A percentile compares a stretch with the other conserved stretches of the same genome.
Evolutionary conservation across 495 filamentous ascomycete species (phyloP).

Genomic region (Aspergillus incahuasiensis): DNA sequence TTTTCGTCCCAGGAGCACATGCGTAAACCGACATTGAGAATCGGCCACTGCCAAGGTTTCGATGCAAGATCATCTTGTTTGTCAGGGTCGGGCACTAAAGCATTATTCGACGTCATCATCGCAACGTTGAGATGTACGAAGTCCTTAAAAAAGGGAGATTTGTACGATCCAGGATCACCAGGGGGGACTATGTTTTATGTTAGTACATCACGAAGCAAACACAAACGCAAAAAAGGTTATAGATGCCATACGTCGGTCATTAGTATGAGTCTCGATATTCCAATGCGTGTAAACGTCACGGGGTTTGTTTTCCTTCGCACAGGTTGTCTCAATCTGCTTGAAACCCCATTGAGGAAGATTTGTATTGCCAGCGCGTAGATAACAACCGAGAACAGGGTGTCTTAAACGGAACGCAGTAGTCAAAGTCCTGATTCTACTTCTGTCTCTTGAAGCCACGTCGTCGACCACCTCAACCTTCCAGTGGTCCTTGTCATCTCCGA

Average conservation of each 20-base stretch:
- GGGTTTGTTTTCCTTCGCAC: conserved; percentile 88
- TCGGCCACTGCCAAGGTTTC: conserved; percentile 97
- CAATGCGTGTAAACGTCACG: conserved; percentile 94
- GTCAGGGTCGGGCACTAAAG: conserved; percentile 93
- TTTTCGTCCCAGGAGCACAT: conserved; percentile 99
- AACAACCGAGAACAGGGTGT: conserved; percentile 81
- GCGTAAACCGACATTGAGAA: conserved; percentile 87
- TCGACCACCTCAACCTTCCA: conserved; percentile 90
- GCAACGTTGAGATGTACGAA: conserved; percentile 98
- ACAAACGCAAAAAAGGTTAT: background rate
- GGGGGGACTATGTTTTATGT: conserved; percentile 62
- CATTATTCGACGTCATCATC: conserved; percentile 99
- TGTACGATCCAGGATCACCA: conserved; percentile 87
- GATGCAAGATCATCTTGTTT: conserved; percentile 98
- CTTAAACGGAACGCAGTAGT: conserved; percentile 90
- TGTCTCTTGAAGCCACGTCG: conserved; percentile 81
- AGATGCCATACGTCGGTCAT: conserved; percentile 80
- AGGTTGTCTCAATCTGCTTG: conserved; percentile 98
- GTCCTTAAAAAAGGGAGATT: conserved; percentile 92
- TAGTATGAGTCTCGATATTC: conserved; percentile 95
- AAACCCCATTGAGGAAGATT: conserved; percentile 99
- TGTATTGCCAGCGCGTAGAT: conserved; percentile 90
- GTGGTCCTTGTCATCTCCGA: conserved; percentile 97
- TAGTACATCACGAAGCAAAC: background rate
- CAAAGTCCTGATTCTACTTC: conserved; percentile 81